These are phyloP conservation scores for Aspergillus heteromorphus DNA, from an alignment of 495 filamentous ascomycete species.

Conservation along the genomic window DNA sequence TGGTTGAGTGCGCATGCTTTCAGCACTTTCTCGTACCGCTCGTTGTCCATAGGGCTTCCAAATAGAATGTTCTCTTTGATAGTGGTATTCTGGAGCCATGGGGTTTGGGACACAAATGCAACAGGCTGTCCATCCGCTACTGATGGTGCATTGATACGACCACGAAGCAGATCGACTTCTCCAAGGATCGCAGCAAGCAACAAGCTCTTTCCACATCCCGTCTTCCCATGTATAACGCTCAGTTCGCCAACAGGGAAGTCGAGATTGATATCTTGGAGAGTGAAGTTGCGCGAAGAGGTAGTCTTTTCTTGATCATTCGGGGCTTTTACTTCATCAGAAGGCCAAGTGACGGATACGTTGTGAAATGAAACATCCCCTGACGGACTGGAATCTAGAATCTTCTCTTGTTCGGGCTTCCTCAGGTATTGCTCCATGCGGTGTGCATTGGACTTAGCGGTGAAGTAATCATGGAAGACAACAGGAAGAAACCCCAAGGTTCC, in stretches of 20 bases:
- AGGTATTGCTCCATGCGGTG: slow-evolving; percentile 61
- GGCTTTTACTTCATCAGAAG: slow-evolving; percentile 41
- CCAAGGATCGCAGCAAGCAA: slow-evolving; percentile 56
- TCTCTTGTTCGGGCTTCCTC: slow-evolving; percentile 49
- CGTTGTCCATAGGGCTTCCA: slow-evolving; percentile 60
- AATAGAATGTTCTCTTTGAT: slow-evolving; percentile 69
- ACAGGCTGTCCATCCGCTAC: slow-evolving; percentile 52
- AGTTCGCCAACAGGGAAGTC: slow-evolving; percentile 61
- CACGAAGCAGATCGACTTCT: slow-evolving; percentile 43
- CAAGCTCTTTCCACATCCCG: slow-evolving; percentile 58
- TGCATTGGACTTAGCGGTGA: slow-evolving; percentile 50
- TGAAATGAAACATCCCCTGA: slow-evolving; percentile 49
- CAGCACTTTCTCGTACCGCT: slow-evolving; percentile 58
- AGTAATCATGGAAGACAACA: neutral
- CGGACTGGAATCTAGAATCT: slow-evolving; percentile 27
- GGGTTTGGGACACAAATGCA: slow-evolving; percentile 75
- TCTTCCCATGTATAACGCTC: slow-evolving; percentile 52
- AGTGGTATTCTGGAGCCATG: slow-evolving; percentile 77
- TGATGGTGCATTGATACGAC: slow-evolving; percentile 27
- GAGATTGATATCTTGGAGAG: slow-evolving; percentile 56
- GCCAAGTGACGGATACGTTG: slow-evolving; percentile 64
- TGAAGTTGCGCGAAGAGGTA: neutral
- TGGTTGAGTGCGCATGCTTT: slow-evolving; percentile 65
- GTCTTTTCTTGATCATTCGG: slow-evolving; percentile 32
- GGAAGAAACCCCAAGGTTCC: neutral